These are phyloP conservation scores for Beta corolliflora DNA, from an alignment of 179 eudicot genomes.

Conservation along the genomic window DNA sequence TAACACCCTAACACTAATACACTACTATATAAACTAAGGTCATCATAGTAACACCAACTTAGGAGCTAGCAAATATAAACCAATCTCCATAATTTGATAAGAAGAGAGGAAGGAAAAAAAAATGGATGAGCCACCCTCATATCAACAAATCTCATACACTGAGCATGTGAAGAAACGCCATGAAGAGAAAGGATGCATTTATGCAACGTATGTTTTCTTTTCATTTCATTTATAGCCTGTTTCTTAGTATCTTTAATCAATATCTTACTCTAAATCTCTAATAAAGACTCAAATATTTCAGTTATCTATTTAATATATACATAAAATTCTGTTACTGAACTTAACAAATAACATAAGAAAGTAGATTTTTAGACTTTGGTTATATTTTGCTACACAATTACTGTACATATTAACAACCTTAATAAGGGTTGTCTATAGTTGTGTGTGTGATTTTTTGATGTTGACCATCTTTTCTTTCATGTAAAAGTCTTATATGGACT, in stretches of 20 bases:
- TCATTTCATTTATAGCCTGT: background rate
- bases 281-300: too few relatives aligned
- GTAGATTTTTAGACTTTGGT: too few relatives aligned
- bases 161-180: constrained; percentile 31
- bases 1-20: too few relatives aligned
- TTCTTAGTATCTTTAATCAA: background rate
- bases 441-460: too few relatives aligned
- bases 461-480: too few relatives aligned
- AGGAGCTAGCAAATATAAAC: background rate
- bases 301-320: too few relatives aligned
- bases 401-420: too few relatives aligned
- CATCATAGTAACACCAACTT: background rate
- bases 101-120: background rate
- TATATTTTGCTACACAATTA: too few relatives aligned
- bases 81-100: background rate
- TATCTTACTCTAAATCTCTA: background rate
- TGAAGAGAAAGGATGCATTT: constrained; percentile 29
- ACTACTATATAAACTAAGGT: background rate
- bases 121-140: constrained; percentile 22
- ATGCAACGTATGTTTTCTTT: constrained; percentile 24
- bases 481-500: too few relatives aligned
- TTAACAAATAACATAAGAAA: too few relatives aligned
- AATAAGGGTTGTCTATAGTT: too few relatives aligned
- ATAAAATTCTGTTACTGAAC: too few relatives aligned
- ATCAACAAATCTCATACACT: constrained; percentile 18